Base-by-base conservation (phyloP, 169 alveolate genomes). In the Plasmodium yoelii region DNA sequence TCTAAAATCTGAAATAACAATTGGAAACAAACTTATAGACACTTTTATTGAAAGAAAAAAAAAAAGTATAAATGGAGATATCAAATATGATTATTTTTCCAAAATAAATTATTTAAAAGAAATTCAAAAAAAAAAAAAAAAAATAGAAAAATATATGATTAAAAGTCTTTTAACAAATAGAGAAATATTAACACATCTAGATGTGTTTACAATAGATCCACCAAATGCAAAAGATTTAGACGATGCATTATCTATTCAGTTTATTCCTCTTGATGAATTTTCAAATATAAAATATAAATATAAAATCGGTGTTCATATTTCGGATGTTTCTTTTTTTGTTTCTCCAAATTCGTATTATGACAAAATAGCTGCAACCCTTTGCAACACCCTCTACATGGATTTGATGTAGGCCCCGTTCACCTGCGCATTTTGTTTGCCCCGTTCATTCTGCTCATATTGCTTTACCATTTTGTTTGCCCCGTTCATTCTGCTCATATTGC, bases 211-310 rank as follows among this genome's bases (percentile, higher is more conserved):
- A 44, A 97, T 98, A 9, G 99, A 98, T 87, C 99, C 99, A 13
- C 98, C 97, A 8, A 99, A 98, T 18, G 98, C 99, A 90, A 98
- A 98, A 95, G 99, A 98, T 93, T 95, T 98, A 59, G 99, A 98
- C 93, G 99, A 98, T 91, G 99, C 99, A 24, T 89, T 98, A 1
- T 98, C 98, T 75, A 91, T 95, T n/a, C 97, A 94, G 86, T 59
- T 75, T 19, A 69, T 57, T 69, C 26, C 94, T 24, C 90, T 94
- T 61, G 60, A 28, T 88, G 91, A 86, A 95, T 96, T 7, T 86
- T 93, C 49, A 92, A 73, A 72, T 59, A 95, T 92, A 68, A 87
- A 84, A 8, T 61, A 46, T 69, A 73, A 77, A 73, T 96, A 96
- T 70, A 93, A 88, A 90, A 94, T 98, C n/a, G 99, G 99, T 49